Conservation (phyloP, 805 yeast genomes). For the Cyberlindnera xylosilytica region DNA sequence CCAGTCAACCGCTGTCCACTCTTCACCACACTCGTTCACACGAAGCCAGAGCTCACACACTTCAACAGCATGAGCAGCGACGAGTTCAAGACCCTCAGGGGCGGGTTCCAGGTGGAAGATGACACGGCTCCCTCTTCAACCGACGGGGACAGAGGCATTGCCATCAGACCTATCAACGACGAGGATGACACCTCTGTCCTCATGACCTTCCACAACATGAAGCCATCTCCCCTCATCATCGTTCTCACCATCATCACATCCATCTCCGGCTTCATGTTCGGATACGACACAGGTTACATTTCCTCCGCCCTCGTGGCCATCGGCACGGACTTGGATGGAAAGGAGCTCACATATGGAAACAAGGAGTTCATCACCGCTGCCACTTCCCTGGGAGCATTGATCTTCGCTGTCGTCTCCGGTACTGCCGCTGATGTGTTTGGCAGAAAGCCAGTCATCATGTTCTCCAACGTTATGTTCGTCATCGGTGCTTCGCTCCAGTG, state of each 20-base stretch:
- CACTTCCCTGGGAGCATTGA: conserved; percentile 88
- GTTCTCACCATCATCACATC: conserved; percentile 74
- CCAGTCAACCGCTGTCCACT: not conserved
- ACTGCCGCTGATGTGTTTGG: conserved; percentile 79
- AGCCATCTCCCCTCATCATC: conserved; percentile 62
- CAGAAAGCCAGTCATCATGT: conserved; percentile 78
- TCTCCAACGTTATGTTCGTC: conserved; percentile 77
- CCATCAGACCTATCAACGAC: conserved; percentile 38
- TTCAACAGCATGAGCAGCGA: conserved; percentile 6
- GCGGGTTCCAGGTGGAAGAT: conserved; percentile 15
- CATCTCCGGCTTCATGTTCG: conserved; percentile 94
- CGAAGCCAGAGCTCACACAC: not conserved
- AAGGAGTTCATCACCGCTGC: conserved; percentile 92
- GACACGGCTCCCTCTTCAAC: conserved; percentile 2
- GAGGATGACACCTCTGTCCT: conserved; percentile 48
- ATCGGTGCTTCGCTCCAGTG: conserved; percentile 85
- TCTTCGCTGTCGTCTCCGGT: conserved; percentile 80
- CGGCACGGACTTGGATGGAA: conserved; percentile 62
- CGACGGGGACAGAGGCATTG: conserved; percentile 11
- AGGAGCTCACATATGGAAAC: conserved; percentile 64
- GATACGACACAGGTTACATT: conserved; percentile 96
- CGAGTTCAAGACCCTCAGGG: conserved; percentile 16
- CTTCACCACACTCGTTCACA: not conserved
- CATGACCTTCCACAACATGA: conserved; percentile 45
- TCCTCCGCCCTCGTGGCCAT: conserved; percentile 89